Evolutionary conservation across 2,329 filamentous ascomycete genomes (phyloP), one percentile per base, ranked within the genome.

Genomic region (Fusarium nurragi): DNA sequence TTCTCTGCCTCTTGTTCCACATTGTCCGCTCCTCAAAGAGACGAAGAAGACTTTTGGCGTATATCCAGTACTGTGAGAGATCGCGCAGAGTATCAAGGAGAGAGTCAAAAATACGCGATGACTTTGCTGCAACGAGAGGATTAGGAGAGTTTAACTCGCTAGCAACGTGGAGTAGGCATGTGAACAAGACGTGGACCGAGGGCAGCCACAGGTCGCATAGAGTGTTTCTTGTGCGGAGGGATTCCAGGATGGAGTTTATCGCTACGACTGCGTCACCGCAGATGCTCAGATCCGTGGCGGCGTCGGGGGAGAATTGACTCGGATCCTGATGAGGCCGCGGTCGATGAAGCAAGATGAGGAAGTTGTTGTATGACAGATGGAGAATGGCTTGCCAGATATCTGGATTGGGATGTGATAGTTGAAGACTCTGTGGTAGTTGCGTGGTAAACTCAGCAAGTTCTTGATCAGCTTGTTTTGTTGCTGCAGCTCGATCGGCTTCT

Each of bases 361-460:
- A 73, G 56, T 74, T 74, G 48, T 76, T 76, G 49, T 77, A 77
- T 3, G 73, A 74, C 26, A 77, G 70, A 53, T 77, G 76, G 19
- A 77, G 71, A 12, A 64, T 74, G 5, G 71, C 68, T 40, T 73
- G 69, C 76, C 75, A 77, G 13, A 62, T 64, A 28, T 67, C 65
- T 3, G 67, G 65, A 16, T 67, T 48, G 1, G 69, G 28, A 4
- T 59, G 32, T 1, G 73, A 68, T 4, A 72, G 39, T 13, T 68
- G 71, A 3, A 77, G 71, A 18, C 50, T 56, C 5, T 67, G 58
- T 1, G 76, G 76, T 5, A 77, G 61, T 13, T 71, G 65, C 3
- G 61, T 66, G 43, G 73, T 65, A 45, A 77, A 73, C 14, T 71
- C 56, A 18, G 75, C 75, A 22, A 77, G 74, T 5, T 65, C 71